Evolutionary conservation across 1,139 yeast species (phyloP).

Genomic region (Nematodospora anomalae): DNA sequence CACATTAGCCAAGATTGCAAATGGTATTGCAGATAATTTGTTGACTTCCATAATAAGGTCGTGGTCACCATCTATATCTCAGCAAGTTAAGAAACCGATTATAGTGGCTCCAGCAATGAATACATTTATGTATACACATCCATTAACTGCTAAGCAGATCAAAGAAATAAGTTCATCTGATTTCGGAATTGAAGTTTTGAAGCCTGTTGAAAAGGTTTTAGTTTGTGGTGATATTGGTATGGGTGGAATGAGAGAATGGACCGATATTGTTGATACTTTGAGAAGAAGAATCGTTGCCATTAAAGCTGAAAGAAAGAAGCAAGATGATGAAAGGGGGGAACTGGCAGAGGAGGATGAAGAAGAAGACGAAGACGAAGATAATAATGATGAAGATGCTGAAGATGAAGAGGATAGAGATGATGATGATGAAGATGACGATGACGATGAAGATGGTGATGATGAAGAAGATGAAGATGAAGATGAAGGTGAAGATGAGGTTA

Average conservation of each 20-base stretch:
- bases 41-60: conserved; percentile 81
- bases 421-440: conserved; percentile 30
- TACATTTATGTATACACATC: conserved; percentile 93
- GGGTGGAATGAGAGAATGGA: conserved; percentile 99
- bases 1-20: conserved; percentile 84
- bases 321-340: conserved; percentile 35
- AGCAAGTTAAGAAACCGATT: conserved; percentile 59
- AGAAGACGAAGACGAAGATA: conserved; percentile 36
- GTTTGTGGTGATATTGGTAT: conserved; percentile 96
- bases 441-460: conserved; percentile 29
- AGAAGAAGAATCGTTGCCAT: conserved; percentile 51
- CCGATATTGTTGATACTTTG: conserved; percentile 80
- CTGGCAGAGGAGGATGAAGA: conserved; percentile 41
- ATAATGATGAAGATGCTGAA: conserved; percentile 31
- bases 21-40: conserved; percentile 89
- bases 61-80: conserved; percentile 68
- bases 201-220: conserved; percentile 90
- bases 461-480: conserved; percentile 21
- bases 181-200: conserved; percentile 69
- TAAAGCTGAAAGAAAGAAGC: conserved; percentile 27
- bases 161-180: conserved; percentile 48
- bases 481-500: conserved; percentile 15
- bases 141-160: conserved; percentile 84
- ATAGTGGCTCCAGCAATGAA: conserved; percentile 97
- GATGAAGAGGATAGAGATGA: conserved; percentile 31